Evolutionary conservation across 2,329 filamentous ascomycete genomes (phyloP), one percentile per base, ranked within the genome.

Genomic region (Aspergillus latus): DNA sequence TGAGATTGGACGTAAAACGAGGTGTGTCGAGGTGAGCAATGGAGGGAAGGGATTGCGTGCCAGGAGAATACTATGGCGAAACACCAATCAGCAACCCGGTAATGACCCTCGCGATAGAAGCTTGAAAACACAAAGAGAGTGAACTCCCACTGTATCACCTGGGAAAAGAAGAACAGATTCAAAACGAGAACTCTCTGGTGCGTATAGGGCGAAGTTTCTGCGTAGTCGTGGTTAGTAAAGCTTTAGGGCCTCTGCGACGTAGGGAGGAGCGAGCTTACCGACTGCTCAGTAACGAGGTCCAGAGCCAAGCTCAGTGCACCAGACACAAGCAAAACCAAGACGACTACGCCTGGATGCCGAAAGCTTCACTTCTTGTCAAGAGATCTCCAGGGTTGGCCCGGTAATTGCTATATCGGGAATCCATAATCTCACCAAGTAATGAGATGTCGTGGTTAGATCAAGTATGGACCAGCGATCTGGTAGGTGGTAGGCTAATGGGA

Each of bases 41-140:
- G 30, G 48, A 52, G 52, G 56, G 34, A 44, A 30, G 48, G 48
- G 44, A 58, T 58, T 49, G 56, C 56, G 56, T 58, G 56, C 56
- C 56, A 39, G 36, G 16, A 43, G 43, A 30, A 28, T 37, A 37
- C 52, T 40, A 56, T 52, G 52, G 15, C 52, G 34, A 42, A 26
- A 49, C 28, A 13, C 46, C 39, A 49, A 44, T 43, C 30, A 54
- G 16, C 28, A 9, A 15, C 40, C 36, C 15, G 21, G 43, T 30
- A n/a, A 16, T 45, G 5, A 15, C 13, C n/a, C n/a, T 45, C n/a
- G 8, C 9, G 4, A 34, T 21, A 30, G 28, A 52, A 15, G 16
- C 42, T 30, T 39, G 15, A 49, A 49, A 8, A n/a, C 5, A 42
- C 15, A 8, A 6, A 15, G 7, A 16, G 10, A 13, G 21, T 21